Evolutionary conservation across 768 basidiomycete genomes (phyloP).

Genomic region (Boletus barrowsii): DNA sequence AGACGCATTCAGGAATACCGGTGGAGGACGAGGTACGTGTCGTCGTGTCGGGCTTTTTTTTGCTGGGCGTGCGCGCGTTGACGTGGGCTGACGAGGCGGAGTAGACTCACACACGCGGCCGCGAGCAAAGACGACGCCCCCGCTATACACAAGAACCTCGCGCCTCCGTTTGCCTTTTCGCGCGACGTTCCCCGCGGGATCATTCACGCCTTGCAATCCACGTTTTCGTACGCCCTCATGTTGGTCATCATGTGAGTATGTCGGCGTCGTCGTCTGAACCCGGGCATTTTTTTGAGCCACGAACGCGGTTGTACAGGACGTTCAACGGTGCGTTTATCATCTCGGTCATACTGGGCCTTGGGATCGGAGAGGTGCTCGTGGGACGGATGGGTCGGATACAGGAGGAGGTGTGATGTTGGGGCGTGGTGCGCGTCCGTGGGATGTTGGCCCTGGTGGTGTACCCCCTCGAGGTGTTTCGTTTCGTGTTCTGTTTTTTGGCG

Average conservation of each 20-base stretch:
- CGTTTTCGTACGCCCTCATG: slow-evolving; percentile 75
- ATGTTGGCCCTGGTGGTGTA: no score
- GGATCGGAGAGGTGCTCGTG: slow-evolving; percentile 70
- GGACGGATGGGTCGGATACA: slow-evolving; percentile 37
- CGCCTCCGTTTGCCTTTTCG: slow-evolving; percentile 57
- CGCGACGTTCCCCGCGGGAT: slow-evolving; percentile 72
- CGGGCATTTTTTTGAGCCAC: slow-evolving; percentile 2
- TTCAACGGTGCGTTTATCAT: slow-evolving; percentile 79
- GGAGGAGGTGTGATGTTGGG: no score
- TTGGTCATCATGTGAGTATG: slow-evolving; percentile 67
- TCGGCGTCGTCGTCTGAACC: background rate
- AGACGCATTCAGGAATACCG: slow-evolving; percentile 49
- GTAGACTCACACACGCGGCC: background rate
- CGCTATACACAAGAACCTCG: slow-evolving; percentile 26
- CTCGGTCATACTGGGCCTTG: slow-evolving; percentile 65
- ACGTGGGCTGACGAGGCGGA: slow-evolving; percentile 5
- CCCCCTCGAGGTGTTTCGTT: no score
- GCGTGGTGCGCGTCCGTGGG: no score
- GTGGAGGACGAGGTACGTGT: slow-evolving; percentile 56
- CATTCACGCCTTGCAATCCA: slow-evolving; percentile 58
- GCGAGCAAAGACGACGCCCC: slow-evolving; percentile 1
- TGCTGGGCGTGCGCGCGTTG: no score
- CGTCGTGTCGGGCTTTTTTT: background rate
- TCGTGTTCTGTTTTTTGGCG: no score
- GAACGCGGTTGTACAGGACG: slow-evolving; percentile 49